Base-by-base conservation (phyloP, 805 yeast genomes). In the Metschnikowia similis region DNA sequence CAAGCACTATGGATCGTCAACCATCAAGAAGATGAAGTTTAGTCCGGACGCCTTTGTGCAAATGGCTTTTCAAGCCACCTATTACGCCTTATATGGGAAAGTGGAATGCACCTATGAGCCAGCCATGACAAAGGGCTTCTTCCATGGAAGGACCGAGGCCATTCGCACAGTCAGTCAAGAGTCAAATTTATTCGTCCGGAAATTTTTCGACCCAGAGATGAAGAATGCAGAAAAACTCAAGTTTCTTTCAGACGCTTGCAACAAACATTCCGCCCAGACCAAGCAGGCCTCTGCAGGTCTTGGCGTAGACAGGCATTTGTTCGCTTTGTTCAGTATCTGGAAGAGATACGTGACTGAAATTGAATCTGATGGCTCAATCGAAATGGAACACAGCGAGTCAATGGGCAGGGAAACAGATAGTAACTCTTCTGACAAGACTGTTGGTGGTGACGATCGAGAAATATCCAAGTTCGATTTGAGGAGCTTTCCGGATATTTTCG, bases 21-120 rank as follows among this genome's bases (percentile, higher is more conserved):
- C 81, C 50, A 89, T 90, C 64, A 90, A 90, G 65, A 81, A 81
- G 51, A 84, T 89, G 82, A 91, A 89, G 54, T 84, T 84, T 65
- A 87, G 95, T 2, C 97, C 97, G 0, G 97, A 90, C 74, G 97
- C 97, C 0, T 90, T 87, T 69, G 85, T 87, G 35, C 97, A 90
- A 66, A 89, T 90, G 92, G 85, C 90, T 26, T 89, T 89, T 74
- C 97, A 90, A 67, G 88, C 94, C 8, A 89, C 96, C 4, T 90
- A 89, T 66, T 90, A 88, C 63, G 95, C 96, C 0, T 75, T 90
- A 35, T 90, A 90, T 64, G 97, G 97, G 44, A 87, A 87, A 63
- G 92, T 89, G 36, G 97, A 89, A 66, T 87, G 95, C 56, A 89
- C 96, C 6, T 90, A 90, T 65, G 97, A 90, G 69, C 97, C 97